Evolutionary conservation across 345 rosid species (phyloP).

Genomic region (Eucalyptus sp.): DNA sequence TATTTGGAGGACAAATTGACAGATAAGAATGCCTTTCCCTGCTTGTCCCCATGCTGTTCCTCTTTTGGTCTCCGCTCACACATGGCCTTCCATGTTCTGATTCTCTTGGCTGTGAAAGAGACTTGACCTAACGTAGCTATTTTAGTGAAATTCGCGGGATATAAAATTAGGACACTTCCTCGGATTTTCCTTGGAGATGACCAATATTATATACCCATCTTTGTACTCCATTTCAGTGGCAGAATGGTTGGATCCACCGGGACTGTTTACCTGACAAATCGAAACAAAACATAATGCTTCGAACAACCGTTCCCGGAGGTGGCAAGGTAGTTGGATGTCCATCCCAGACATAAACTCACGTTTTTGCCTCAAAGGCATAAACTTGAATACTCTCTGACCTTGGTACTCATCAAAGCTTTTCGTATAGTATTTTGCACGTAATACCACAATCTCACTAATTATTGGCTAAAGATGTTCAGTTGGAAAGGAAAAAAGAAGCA

Average conservation of each 20-base stretch:
- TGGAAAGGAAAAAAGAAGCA: neutral
- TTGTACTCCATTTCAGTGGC: neutral
- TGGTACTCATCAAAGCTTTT: neutral
- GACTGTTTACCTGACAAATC: neutral
- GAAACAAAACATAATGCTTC: neutral
- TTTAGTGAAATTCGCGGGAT: neutral
- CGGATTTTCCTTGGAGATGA: neutral
- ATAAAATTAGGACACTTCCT: neutral
- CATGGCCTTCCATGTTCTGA: neutral
- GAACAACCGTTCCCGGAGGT: neutral
- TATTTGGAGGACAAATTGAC: neutral
- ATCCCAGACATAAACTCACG: neutral
- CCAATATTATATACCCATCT: neutral
- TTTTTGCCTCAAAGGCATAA: neutral
- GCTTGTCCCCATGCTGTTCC: neutral
- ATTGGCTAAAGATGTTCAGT: neutral
- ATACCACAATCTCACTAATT: neutral
- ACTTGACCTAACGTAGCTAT: neutral
- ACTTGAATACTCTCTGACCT: neutral
- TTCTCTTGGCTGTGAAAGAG: neutral
- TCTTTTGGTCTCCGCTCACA: neutral
- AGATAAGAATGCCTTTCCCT: neutral
- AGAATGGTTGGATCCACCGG: neutral
- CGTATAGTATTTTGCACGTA: neutral
- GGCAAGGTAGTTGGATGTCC: neutral